Evolutionary conservation across 2,329 filamentous ascomycete genomes (phyloP).

Genomic region (Fusarium zealandicum): DNA sequence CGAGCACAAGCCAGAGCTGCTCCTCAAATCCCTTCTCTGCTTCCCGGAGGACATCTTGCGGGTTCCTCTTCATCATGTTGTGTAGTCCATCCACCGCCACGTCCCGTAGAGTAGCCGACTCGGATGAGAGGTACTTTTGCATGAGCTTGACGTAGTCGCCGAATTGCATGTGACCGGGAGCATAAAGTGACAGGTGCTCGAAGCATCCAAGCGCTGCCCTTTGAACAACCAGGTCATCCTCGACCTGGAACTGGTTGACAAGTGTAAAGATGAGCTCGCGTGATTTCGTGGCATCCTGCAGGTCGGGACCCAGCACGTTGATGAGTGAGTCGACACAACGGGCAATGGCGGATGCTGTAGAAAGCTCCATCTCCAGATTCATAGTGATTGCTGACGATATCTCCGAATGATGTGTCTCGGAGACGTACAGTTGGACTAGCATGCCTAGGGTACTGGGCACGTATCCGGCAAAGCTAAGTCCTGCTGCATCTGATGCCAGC

Average conservation of each 20-base stretch:
- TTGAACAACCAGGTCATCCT: conserved; percentile 73
- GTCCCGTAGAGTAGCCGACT: conserved; percentile 73
- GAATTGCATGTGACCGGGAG: conserved; percentile 86
- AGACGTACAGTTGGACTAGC: conserved; percentile 90
- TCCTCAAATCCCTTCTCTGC: conserved; percentile 85
- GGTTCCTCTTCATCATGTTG: conserved; percentile 93
- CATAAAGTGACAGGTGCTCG: conserved; percentile 92
- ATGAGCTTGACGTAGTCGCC: conserved; percentile 81
- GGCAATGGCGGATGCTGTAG: conserved; percentile 82
- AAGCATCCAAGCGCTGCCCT: conserved; percentile 82
- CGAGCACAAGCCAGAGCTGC: conserved; percentile 88
- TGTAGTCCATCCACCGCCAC: conserved; percentile 88
- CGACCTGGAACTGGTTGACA: conserved; percentile 80
- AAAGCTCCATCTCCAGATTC: conserved; percentile 86
- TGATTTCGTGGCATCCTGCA: conserved; percentile 92
- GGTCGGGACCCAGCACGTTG: conserved; percentile 92
- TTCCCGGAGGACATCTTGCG: conserved; percentile 79
- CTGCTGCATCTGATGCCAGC: conserved; percentile 87
- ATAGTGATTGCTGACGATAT: conserved; percentile 81
- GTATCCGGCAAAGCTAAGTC: conserved; percentile 88
- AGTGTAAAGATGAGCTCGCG: conserved; percentile 89
- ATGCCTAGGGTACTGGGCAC: conserved; percentile 92
- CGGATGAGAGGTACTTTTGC: conserved; percentile 77
- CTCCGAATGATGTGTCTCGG: conserved; percentile 90
- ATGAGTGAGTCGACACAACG: conserved; percentile 94